phyloP scores from a whole-genome alignment of 1,284 basidiomycete species.

The Malassezia caprae region DNA sequence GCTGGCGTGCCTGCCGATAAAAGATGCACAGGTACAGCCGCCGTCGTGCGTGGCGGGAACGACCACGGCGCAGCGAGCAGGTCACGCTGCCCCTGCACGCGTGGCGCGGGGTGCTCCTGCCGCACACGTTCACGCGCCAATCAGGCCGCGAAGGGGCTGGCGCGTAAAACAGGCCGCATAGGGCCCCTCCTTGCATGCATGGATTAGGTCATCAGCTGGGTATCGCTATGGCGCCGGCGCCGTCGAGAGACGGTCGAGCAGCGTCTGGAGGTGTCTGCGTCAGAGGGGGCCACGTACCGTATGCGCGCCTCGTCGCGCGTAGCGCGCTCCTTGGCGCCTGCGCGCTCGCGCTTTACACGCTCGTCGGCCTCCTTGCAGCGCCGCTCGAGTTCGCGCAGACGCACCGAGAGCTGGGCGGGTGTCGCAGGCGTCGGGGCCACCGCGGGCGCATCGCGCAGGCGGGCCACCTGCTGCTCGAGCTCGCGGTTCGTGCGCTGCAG shows the following conservation, averaged over 20 bases:
- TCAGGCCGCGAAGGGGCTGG: background rate
- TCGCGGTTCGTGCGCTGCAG: constrained; percentile 63
- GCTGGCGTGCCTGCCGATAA: background rate
- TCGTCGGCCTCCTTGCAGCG: constrained; percentile 77
- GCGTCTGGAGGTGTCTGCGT: constrained; percentile 13
- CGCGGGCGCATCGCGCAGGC: background rate
- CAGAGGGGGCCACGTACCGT: constrained; percentile 3
- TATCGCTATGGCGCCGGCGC: constrained; percentile 9
- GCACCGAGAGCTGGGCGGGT: constrained; percentile 26
- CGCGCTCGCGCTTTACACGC: constrained; percentile 83
- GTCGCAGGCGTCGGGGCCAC: background rate
- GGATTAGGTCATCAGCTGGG: constrained; percentile 15
- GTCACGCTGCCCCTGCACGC: background rate
- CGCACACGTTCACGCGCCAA: background rate
- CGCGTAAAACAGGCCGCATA: constrained; percentile 2
- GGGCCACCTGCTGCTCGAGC: constrained; percentile 62
- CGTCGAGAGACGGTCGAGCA: constrained; percentile 8
- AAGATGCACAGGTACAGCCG: background rate
- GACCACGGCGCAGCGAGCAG: background rate
- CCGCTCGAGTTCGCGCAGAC: constrained; percentile 62
- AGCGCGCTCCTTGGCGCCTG: constrained; percentile 76
- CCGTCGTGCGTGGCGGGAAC: background rate
- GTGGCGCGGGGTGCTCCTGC: background rate
- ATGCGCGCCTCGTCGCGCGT: constrained; percentile 20
- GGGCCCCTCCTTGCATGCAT: constrained; percentile 8